Evolutionary conservation across 2,329 filamentous ascomycete genomes (phyloP).

Genomic region (Zelopaecilomyces penicillatus): DNA sequence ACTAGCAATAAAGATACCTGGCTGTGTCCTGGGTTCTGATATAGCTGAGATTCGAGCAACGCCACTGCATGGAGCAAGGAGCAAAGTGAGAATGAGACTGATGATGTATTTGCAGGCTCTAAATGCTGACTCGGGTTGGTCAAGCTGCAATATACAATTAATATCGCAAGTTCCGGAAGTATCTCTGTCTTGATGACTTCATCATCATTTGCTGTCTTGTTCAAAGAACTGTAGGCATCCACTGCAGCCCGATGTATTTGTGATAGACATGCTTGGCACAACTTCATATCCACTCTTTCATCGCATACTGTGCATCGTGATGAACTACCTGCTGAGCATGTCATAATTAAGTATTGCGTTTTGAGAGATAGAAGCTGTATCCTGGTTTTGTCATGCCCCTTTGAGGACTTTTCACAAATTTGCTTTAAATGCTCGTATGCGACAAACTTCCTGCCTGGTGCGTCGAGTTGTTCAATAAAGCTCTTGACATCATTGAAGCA

Average conservation of each 20-base stretch:
- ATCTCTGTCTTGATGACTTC: slow-evolving; percentile 10
- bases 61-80: slow-evolving; percentile 40
- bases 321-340: slow-evolving; percentile 23
- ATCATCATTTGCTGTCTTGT: slow-evolving; percentile 4
- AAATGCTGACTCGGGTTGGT: slow-evolving; percentile 15
- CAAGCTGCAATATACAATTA: slow-evolving; percentile 27
- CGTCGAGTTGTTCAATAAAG: slow-evolving; percentile 34
- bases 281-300: slow-evolving; percentile 10
- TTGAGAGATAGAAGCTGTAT: slow-evolving; percentile 31
- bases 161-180: slow-evolving; percentile 25
- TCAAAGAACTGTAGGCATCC: slow-evolving; percentile 9
- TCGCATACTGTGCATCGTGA: slow-evolving; percentile 19
- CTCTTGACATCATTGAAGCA: slow-evolving; percentile 41
- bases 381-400: slow-evolving; percentile 16
- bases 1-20: slow-evolving; percentile 41
- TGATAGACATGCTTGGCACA: slow-evolving; percentile 16
- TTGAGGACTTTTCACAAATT: slow-evolving; percentile 20
- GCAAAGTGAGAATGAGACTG: slow-evolving; percentile 13
- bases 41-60: slow-evolving; percentile 41
- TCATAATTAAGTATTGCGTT: slow-evolving; percentile 36
- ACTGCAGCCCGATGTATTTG: slow-evolving; percentile 16
- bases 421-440: slow-evolving; percentile 27
- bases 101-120: neutral
- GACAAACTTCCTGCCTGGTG: slow-evolving; percentile 31
- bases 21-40: slow-evolving; percentile 36